phyloP scores from a whole-genome alignment of 2,329 filamentous ascomycete genomes.

The Lasiodiplodia citricola region DNA sequence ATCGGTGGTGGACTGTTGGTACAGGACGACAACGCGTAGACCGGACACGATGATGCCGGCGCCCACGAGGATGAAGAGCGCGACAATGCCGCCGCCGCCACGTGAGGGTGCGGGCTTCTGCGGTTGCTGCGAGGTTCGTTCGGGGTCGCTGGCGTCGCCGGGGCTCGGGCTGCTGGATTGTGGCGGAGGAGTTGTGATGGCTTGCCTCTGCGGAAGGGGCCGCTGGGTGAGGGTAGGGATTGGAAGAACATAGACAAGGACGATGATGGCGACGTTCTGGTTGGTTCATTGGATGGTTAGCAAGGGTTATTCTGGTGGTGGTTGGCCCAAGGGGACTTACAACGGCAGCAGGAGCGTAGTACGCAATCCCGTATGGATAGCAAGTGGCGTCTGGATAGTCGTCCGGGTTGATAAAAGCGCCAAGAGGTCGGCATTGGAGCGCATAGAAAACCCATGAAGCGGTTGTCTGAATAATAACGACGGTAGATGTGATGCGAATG shows the following conservation, averaged over 20 bases:
- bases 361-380: background rate
- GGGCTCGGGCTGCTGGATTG: background rate
- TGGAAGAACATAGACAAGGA: slow-evolving; percentile 24
- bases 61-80: background rate
- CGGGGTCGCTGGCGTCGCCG: background rate
- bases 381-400: slow-evolving; percentile 15
- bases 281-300: background rate
- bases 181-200: background rate
- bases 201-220: background rate
- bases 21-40: slow-evolving; percentile 18
- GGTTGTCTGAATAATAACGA: background rate
- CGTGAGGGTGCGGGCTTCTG: background rate
- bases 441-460: slow-evolving; percentile 6
- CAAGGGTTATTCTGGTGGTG: background rate
- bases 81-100: background rate
- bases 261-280: slow-evolving; percentile 17
- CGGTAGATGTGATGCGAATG: background rate
- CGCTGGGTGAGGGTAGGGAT: background rate
- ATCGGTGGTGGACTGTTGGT: background rate
- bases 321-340: background rate
- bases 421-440: slow-evolving; percentile 18
- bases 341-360: slow-evolving; percentile 1
- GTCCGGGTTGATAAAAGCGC: slow-evolving; percentile 1
- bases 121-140: background rate
- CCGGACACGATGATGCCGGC: slow-evolving; percentile 1